Percentiles rank a stretch among this genome's conserved stretches.
Evolutionary conservation across 495 filamentous ascomycete genomes (phyloP).

Genomic region (Tuber aestivum): DNA sequence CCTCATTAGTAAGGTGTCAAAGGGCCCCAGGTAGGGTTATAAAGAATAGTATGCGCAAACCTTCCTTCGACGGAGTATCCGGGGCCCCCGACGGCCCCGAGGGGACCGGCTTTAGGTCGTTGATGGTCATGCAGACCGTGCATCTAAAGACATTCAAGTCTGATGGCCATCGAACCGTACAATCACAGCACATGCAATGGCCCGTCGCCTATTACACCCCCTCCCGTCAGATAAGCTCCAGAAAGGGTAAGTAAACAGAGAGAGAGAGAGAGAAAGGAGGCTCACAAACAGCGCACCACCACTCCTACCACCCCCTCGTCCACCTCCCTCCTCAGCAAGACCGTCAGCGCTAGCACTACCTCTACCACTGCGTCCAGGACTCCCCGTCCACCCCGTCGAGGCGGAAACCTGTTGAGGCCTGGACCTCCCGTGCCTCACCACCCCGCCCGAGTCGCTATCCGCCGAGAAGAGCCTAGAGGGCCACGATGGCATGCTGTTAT

Average conservation of each 20-base stretch:
- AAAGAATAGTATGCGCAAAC: background rate
- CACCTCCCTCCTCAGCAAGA: background rate
- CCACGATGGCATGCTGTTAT: background rate
- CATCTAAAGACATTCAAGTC: constrained; percentile 71
- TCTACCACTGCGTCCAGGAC: constrained; percentile 4
- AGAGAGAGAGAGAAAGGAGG: background rate
- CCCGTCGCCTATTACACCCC: constrained; percentile 50
- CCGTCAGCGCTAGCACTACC: background rate
- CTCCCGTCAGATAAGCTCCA: background rate
- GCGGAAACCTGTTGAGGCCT: background rate
- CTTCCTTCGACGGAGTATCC: constrained; percentile 2
- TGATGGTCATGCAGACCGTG: constrained; percentile 78
- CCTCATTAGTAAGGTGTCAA: background rate
- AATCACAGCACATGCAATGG: constrained; percentile 76
- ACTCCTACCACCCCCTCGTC: background rate
- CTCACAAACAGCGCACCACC: background rate
- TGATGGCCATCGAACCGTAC: constrained; percentile 75
- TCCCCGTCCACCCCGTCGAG: constrained; percentile 3
- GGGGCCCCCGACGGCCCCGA: constrained; percentile 1
- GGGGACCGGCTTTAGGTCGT: constrained; percentile 59
- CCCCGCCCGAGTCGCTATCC: background rate
- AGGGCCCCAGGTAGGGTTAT: background rate
- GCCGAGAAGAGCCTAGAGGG: background rate
- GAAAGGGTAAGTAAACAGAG: background rate
- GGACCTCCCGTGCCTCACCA: background rate